A percentile compares a stretch with the other conserved stretches of the same genome.
Conservation (phyloP, 768 basidiomycete genomes). For the Phlebiopsis flavidoalba region DNA sequence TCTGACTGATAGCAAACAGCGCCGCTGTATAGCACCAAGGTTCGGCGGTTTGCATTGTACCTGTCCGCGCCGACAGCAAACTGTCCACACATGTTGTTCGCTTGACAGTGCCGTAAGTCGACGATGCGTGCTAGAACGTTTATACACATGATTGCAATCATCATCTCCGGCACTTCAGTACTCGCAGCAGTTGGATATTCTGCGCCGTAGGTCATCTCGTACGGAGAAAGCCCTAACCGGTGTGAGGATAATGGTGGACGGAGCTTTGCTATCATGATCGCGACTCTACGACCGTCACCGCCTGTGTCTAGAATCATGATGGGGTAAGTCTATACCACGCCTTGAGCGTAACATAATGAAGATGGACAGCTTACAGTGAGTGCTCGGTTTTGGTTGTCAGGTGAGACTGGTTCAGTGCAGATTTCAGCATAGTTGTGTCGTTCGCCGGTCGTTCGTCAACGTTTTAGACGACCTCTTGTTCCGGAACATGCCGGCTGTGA, state of each 20-base stretch:
- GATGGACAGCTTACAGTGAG: not conserved
- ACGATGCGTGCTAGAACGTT: not conserved
- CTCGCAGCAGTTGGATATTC: not conserved
- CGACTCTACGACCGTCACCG: not conserved
- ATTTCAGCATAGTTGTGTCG: not conserved
- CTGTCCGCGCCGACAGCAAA: not conserved
- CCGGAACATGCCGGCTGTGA: not conserved
- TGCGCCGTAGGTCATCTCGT: no score
- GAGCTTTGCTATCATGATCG: not conserved
- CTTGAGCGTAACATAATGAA: not conserved
- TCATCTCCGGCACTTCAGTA: not conserved
- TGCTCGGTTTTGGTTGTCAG: not conserved
- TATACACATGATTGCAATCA: not conserved
- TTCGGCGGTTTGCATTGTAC: not conserved
- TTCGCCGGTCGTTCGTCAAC: not conserved
- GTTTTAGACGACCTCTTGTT: not conserved
- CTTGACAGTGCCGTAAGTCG: not conserved
- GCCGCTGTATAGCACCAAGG: not conserved
- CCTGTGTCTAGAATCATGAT: not conserved
- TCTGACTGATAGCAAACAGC: not conserved
- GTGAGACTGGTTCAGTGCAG: not conserved
- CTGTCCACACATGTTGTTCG: not conserved
- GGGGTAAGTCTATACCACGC: not conserved
- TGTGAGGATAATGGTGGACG: not conserved
- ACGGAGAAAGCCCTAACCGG: not conserved